phyloP scores from a whole-genome alignment of 164 flowering plant genomes.

The Kingdonia uniflora region DNA sequence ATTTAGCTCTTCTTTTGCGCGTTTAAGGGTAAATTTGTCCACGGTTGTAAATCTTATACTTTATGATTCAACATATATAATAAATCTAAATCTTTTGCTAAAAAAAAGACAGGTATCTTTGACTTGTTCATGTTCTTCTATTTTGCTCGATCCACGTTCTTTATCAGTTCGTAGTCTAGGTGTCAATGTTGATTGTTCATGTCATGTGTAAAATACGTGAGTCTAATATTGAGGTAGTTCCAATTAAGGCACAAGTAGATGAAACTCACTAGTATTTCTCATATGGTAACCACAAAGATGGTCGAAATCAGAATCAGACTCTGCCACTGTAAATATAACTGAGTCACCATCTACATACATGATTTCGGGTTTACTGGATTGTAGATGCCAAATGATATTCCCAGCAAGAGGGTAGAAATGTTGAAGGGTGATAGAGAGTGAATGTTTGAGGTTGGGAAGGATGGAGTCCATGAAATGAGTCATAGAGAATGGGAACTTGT shows the following conservation, averaged over 20 bases:
- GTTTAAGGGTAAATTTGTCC: no score
- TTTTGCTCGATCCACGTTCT: no score
- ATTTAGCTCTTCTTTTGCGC: no score
- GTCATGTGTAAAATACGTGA: no score
- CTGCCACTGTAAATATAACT: background rate
- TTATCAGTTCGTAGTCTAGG: no score
- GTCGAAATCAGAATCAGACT: background rate
- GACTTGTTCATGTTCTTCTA: no score
- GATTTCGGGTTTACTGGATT: background rate
- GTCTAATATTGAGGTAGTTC: no score
- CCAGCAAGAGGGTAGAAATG: slow-evolving; percentile 5
- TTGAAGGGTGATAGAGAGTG: slow-evolving; percentile 2
- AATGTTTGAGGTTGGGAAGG: slow-evolving; percentile 2
- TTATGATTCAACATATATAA: no score
- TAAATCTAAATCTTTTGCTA: no score
- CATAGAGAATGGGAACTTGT: background rate
- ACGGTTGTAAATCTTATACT: no score
- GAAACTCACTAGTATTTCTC: background rate
- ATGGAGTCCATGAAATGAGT: background rate
- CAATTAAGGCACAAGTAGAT: background rate
- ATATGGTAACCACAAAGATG: background rate
- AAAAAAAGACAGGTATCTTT: no score
- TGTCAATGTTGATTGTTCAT: no score
- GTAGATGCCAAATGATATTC: background rate
- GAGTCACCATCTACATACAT: background rate